These are phyloP conservation scores for Trypanosoma rangeli DNA, from an alignment of 208 protist genomes.

Conservation along the genomic window DNA sequence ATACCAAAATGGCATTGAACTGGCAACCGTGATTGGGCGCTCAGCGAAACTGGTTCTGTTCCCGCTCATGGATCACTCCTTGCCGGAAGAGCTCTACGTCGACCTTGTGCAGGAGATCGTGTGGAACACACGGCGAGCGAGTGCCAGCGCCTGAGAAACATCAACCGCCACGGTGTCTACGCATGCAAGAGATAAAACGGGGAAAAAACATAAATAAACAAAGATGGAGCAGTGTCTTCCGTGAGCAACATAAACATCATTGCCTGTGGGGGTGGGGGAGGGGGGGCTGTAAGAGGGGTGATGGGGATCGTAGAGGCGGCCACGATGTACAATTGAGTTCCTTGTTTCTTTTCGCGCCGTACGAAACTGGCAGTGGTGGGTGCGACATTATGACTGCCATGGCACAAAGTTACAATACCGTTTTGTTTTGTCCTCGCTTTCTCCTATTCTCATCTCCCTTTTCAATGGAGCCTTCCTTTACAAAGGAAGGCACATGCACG, in stretches of 20 bases:
- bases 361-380: too few species aligned
- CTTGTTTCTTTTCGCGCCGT: too few species aligned
- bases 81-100: slow-evolving; percentile 37
- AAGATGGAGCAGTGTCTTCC: background rate
- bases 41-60: slow-evolving; percentile 70
- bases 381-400: too few species aligned
- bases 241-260: background rate
- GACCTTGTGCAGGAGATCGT: slow-evolving; percentile 52
- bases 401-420: too few species aligned
- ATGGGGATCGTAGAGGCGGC: too few species aligned
- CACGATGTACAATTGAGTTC: too few species aligned
- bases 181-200: background rate
- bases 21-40: slow-evolving; percentile 41
- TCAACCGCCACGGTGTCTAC: background rate
- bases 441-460: too few species aligned
- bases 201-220: background rate
- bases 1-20: slow-evolving; percentile 51
- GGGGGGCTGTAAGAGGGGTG: background rate
- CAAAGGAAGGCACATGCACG: too few species aligned
- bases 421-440: too few species aligned
- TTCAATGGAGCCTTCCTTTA: too few species aligned
- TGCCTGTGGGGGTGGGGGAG: background rate
- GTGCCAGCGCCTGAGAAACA: background rate
- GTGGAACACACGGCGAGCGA: slow-evolving; percentile 35
- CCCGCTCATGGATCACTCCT: slow-evolving; percentile 58